A percentile compares a stretch with the other conserved stretches of the same genome.
These are phyloP conservation scores for Agrocybe praecox DNA, from an alignment of 768 basidiomycete species.

Conservation along the genomic window DNA sequence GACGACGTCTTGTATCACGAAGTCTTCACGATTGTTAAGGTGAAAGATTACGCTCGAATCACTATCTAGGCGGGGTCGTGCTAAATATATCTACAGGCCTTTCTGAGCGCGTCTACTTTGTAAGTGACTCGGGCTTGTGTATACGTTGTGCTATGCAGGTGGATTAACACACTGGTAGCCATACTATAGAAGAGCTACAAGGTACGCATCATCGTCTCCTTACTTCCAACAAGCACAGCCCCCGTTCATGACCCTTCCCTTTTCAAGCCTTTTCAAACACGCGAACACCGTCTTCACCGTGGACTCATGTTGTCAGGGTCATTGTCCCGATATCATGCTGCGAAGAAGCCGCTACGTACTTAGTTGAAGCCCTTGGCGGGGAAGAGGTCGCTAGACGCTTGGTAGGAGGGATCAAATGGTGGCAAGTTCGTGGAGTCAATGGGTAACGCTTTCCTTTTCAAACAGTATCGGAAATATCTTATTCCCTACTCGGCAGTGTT, in stretches of 20 bases:
- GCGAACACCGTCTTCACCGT: constrained; percentile 83
- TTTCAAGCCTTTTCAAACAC: constrained; percentile 71
- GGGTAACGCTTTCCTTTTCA: constrained; percentile 50
- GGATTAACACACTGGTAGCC: constrained; percentile 41
- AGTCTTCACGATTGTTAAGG: constrained; percentile 78
- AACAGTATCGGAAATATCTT: neutral
- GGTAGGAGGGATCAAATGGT: constrained; percentile 94
- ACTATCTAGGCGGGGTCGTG: neutral
- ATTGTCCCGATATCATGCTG: constrained; percentile 77
- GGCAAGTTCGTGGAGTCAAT: constrained; percentile 87
- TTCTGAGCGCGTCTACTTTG: constrained; percentile 73
- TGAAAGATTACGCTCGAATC: constrained; percentile 25
- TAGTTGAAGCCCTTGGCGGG: constrained; percentile 86
- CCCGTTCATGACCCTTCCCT: neutral
- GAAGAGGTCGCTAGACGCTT: constrained; percentile 67
- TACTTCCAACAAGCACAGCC: neutral
- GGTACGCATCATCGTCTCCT: constrained; percentile 24
- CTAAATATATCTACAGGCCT: constrained; percentile 48
- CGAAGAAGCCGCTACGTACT: constrained; percentile 68
- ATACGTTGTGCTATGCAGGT: neutral
- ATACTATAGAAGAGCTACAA: constrained; percentile 86
- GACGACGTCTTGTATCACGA: constrained; percentile 85
- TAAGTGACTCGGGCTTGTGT: constrained; percentile 35
- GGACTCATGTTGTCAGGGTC: constrained; percentile 72
- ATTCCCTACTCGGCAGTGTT: constrained; percentile 41